Evolutionary conservation across 2,329 filamentous ascomycete species (phyloP).

Genomic region (Fusarium robinianum): DNA sequence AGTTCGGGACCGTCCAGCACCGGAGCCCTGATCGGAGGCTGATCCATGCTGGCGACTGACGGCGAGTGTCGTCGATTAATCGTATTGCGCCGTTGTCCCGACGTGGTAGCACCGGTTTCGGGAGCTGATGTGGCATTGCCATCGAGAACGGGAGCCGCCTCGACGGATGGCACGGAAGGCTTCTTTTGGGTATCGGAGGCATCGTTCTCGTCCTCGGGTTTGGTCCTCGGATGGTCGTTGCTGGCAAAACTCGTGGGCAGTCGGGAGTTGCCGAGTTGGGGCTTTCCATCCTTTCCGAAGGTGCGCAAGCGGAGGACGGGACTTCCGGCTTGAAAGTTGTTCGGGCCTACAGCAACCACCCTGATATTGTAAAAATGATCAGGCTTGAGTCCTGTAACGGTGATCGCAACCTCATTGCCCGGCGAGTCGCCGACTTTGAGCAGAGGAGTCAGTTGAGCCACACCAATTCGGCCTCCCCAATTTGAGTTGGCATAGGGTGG

Average conservation of each 20-base stretch:
- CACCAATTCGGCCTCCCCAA: neutral
- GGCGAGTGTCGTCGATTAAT: slow-evolving; percentile 78
- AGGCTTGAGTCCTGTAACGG: slow-evolving; percentile 84
- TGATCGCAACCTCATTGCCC: slow-evolving; percentile 64
- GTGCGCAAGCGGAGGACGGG: slow-evolving; percentile 83
- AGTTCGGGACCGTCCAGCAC: slow-evolving; percentile 61
- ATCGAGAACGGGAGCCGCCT: slow-evolving; percentile 65
- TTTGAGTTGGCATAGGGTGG: slow-evolving; percentile 1
- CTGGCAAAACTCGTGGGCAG: slow-evolving; percentile 60
- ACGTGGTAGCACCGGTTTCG: slow-evolving; percentile 59
- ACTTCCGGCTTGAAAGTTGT: slow-evolving; percentile 92
- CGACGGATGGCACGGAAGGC: slow-evolving; percentile 59
- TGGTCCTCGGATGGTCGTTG: slow-evolving; percentile 52
- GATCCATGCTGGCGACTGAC: slow-evolving; percentile 63
- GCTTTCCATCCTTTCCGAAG: slow-evolving; percentile 65
- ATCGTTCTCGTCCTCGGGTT: slow-evolving; percentile 50
- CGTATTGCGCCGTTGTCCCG: slow-evolving; percentile 54
- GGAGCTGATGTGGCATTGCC: slow-evolving; percentile 64
- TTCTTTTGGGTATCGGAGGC: slow-evolving; percentile 52
- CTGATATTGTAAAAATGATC: slow-evolving; percentile 91
- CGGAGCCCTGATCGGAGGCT: slow-evolving; percentile 50
- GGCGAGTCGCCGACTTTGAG: slow-evolving; percentile 77
- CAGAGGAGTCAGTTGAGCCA: slow-evolving; percentile 22
- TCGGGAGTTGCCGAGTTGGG: slow-evolving; percentile 61
- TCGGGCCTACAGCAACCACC: slow-evolving; percentile 86